Evolutionary conservation across 2,329 filamentous ascomycete genomes (phyloP), one percentile per base, ranked within the genome.

Genomic region (Emericellopsis cladophorae): DNA sequence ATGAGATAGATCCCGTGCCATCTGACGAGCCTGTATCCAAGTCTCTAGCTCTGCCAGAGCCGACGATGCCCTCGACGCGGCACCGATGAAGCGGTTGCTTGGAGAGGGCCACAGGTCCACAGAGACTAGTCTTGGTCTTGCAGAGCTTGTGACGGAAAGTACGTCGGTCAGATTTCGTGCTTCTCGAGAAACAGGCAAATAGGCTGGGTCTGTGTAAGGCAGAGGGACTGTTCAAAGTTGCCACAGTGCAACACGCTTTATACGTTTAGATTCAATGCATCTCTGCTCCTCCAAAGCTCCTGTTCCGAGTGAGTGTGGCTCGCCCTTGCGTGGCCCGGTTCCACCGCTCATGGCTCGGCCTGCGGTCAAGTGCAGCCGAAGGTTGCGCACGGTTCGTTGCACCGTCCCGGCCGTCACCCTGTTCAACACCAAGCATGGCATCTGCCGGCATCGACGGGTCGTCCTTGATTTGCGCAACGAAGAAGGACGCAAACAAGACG

Each of bases 401-500:
- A 10, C 36, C 35, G 15, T 21, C 41, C 12, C 49, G 46, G 7
- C 49, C 50, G 6, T 63, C 58, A n/a, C 58, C 69, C 21, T 66
- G 60, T 46, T 72, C 68, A 1, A 58, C 60, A 14, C 61, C 60
- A 7, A 56, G 54, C 34, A 66, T 48, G n/a, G 53, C 56, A 40
- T 66, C 65, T 2, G 53, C 54, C 3, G 62, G 56, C 8, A 55
- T 45, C 3, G 57, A 55, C 14, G 61, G 52, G 36, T 81, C 76
- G 51, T 89, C 84, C 32, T 72, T 67, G 31, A 92, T 77, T 43
- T 71, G 68, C 39, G 71, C 66, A 10, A 86, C 81, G 54, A 90
- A 73, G 49, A 74, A 85, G 5, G 84, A 86, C 6, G 90, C 84
- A 4, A 82, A 64, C 37, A 95, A 58, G 2, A 88, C 85, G 46